Conservation (phyloP, 2,329 filamentous ascomycete species). For the Rhytidhysteron rufulum region DNA sequence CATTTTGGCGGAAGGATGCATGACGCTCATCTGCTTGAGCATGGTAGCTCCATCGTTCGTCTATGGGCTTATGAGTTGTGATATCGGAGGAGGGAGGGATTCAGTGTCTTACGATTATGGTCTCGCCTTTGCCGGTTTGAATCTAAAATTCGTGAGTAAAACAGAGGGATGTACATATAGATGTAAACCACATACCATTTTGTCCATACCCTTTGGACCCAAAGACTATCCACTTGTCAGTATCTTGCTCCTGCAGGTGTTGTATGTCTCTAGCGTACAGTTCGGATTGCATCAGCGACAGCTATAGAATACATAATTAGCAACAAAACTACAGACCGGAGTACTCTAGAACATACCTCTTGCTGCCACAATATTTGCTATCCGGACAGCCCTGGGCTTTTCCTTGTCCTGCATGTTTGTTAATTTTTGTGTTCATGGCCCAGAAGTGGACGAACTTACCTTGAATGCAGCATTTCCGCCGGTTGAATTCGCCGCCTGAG, state of each 20-base stretch:
- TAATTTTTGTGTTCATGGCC: slow-evolving; percentile 34
- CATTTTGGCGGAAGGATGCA: slow-evolving; percentile 99
- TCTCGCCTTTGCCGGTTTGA: slow-evolving; percentile 91
- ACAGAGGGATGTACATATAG: too few relatives aligned
- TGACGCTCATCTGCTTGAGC: slow-evolving; percentile 97
- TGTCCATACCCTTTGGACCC: slow-evolving; percentile 96
- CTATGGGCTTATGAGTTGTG: slow-evolving; percentile 31
- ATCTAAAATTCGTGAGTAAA: slow-evolving; percentile 52
- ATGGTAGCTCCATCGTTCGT: slow-evolving; percentile 99
- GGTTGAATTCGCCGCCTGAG: slow-evolving; percentile 29
- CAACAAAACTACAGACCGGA: not conserved
- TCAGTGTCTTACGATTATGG: slow-evolving; percentile 66
- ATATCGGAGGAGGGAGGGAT: slow-evolving; percentile 1
- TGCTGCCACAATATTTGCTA: slow-evolving; percentile 94
- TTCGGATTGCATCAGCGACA: slow-evolving; percentile 95
- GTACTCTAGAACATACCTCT: slow-evolving; percentile 62
- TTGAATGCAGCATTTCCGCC: slow-evolving; percentile 65
- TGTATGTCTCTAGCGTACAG: slow-evolving; percentile 57
- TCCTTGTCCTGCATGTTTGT: slow-evolving; percentile 68
- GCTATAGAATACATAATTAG: slow-evolving; percentile 51
- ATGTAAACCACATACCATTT: slow-evolving; percentile 75
- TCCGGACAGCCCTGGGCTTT: slow-evolving; percentile 96
- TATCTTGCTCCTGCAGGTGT: too few relatives aligned
- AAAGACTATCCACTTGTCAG: slow-evolving; percentile 58
- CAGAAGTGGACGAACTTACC: slow-evolving; percentile 33